A percentile compares a stretch with the other conserved stretches of the same genome.
phyloP scores from a whole-genome alignment of 495 filamentous ascomycete species.

The Annulohypoxylon bovei region DNA sequence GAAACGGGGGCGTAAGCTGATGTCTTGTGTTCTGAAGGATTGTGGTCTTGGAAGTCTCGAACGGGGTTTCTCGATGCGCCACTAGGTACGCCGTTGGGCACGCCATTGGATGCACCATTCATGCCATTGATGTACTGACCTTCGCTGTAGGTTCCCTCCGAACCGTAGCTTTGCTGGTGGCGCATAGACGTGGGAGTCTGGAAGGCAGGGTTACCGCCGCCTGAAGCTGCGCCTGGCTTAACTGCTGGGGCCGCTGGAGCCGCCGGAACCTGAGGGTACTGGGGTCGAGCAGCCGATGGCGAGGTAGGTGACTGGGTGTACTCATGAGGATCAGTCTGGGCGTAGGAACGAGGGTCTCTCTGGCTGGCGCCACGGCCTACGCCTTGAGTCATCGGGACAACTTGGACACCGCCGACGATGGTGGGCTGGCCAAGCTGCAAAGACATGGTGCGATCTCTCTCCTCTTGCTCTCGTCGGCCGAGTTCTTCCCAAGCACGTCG shows the following conservation, averaged over 20 bases:
- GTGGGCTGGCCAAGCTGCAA: conserved; percentile 90
- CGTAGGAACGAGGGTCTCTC: conserved; percentile 51
- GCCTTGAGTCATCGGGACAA: conserved; percentile 92
- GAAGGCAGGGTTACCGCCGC: conserved; percentile 30
- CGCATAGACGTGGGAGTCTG: conserved; percentile 46
- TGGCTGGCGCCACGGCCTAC: conserved; percentile 70
- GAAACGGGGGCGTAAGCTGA: conserved; percentile 48
- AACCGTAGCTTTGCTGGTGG: conserved; percentile 54
- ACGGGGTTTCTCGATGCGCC: conserved; percentile 55
- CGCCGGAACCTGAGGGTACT: conserved; percentile 55
- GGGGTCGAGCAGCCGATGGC: conserved; percentile 42
- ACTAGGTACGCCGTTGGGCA: conserved; percentile 3
- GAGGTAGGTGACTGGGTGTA: conserved; percentile 49
- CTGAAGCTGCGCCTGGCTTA: conserved; percentile 45
- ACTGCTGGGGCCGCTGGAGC: no score
- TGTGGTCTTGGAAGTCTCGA: conserved; percentile 57
- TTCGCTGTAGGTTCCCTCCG: conserved; percentile 66
- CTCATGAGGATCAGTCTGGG: conserved; percentile 52
- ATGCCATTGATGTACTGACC: conserved; percentile 64
- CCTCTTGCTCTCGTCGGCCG: conserved; percentile 91
- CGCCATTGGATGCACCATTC: background rate
- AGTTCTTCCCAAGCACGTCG: conserved; percentile 97
- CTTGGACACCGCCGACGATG: conserved; percentile 90
- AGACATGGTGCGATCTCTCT: conserved; percentile 87
- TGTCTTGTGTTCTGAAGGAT: conserved; percentile 20